Percentiles rank a stretch among this genome's conserved stretches.
Evolutionary conservation across 192 early-diverging fungal genomes (phyloP).

Genomic region (Gryganskiella cystojenkinii): DNA sequence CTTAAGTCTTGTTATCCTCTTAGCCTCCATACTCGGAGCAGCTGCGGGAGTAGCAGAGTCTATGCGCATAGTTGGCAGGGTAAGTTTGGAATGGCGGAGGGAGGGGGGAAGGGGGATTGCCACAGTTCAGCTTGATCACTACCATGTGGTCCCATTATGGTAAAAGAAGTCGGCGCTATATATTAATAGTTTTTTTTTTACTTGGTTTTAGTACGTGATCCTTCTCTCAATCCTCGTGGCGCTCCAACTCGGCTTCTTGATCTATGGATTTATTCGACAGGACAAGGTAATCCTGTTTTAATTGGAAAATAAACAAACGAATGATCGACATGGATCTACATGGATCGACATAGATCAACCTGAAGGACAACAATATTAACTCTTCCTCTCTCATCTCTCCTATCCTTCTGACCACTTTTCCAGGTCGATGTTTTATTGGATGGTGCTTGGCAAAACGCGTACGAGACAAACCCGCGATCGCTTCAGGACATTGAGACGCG

Average conservation of each 20-base stretch:
- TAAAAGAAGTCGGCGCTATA: not conserved
- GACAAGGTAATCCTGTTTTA: conserved; percentile 45
- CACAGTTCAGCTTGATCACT: too few relatives aligned
- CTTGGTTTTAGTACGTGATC: conserved; percentile 12
- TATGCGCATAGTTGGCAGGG: conserved; percentile 1
- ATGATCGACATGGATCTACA: too few relatives aligned
- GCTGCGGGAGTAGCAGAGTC: not conserved
- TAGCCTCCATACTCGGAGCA: conserved; percentile 23
- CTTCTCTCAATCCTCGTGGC: conserved; percentile 8
- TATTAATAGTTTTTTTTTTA: not conserved
- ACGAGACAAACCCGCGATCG: not conserved
- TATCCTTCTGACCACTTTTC: not conserved
- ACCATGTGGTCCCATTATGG: not conserved
- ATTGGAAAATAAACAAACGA: too few relatives aligned
- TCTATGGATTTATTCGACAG: conserved; percentile 11
- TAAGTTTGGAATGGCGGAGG: conserved; percentile 13
- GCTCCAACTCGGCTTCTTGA: conserved; percentile 14
- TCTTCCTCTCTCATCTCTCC: not conserved
- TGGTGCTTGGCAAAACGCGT: conserved; percentile 26
- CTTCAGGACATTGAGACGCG: conserved; percentile 32
- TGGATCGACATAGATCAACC: too few relatives aligned
- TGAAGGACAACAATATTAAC: not conserved
- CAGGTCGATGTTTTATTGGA: conserved; percentile 23
- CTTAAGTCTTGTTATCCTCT: conserved; percentile 15
- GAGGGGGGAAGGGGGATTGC: too few relatives aligned